Percentiles rank a stretch among this genome's conserved stretches.
These are phyloP conservation scores for Calonectria leucothoes DNA, from an alignment of 2,329 filamentous ascomycete species.

Conservation along the genomic window DNA sequence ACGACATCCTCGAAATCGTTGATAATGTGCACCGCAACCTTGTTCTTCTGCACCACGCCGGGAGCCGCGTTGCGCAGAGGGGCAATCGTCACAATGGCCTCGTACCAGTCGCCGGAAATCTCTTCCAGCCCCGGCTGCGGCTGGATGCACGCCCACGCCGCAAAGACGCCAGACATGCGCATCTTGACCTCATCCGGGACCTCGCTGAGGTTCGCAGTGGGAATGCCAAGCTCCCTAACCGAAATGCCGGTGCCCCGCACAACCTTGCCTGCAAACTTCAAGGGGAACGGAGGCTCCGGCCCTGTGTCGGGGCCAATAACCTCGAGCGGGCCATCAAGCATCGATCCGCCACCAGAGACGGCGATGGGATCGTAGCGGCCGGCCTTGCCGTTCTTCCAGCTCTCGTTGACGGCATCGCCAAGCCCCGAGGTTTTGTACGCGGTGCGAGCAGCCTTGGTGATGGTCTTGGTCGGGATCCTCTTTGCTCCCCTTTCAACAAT, in stretches of 20 bases:
- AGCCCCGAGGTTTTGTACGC: constrained; percentile 48
- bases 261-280: constrained; percentile 63
- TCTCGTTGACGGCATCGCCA: constrained; percentile 42
- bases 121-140: constrained; percentile 46
- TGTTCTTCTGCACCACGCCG: constrained; percentile 60
- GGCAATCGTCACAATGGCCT: constrained; percentile 68
- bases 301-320: constrained; percentile 63
- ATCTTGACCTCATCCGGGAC: constrained; percentile 64
- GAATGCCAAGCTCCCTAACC: constrained; percentile 55
- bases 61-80: constrained; percentile 60
- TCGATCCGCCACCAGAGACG: constrained; percentile 42
- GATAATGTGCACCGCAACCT: constrained; percentile 66
- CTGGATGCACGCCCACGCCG: constrained; percentile 69
- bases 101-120: constrained; percentile 63
- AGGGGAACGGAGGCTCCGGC: constrained; percentile 64
- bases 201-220: constrained; percentile 65
- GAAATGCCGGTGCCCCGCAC: constrained; percentile 57
- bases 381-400: constrained; percentile 52
- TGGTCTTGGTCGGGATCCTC: constrained; percentile 46
- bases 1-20: constrained; percentile 58
- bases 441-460: constrained; percentile 54
- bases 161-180: constrained; percentile 71
- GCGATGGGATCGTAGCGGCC: constrained; percentile 51
- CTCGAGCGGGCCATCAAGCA: constrained; percentile 46
- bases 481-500: constrained; percentile 55